A percentile compares a stretch with the other conserved stretches of the same genome.
Evolutionary conservation across 805 yeast genomes (phyloP).

Genomic region (Candida ficus): DNA sequence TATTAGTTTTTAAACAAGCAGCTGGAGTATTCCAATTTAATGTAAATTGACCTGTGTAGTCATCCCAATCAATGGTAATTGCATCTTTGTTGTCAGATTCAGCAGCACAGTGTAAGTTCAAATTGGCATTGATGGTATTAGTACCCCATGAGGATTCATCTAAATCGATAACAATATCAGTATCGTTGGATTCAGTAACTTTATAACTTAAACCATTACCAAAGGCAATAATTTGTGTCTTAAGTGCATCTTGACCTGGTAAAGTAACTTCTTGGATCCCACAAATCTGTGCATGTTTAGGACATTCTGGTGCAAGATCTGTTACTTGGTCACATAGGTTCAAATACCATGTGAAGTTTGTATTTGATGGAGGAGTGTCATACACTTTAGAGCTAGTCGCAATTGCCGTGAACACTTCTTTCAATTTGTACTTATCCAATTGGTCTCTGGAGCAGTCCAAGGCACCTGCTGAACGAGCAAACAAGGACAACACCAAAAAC

Average conservation of each 20-base stretch:
- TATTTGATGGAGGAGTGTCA: slow-evolving; percentile 77
- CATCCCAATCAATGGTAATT: slow-evolving; percentile 22
- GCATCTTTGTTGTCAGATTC: slow-evolving; percentile 21
- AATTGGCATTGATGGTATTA: slow-evolving; percentile 38
- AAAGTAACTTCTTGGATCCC: slow-evolving; percentile 56
- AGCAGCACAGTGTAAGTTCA: slow-evolving; percentile 44
- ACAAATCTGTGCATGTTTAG: slow-evolving; percentile 70
- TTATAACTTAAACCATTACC: slow-evolving; percentile 36
- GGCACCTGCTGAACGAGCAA: slow-evolving; percentile 2
- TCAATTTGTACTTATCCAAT: slow-evolving; percentile 16
- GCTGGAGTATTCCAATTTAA: slow-evolving; percentile 36
- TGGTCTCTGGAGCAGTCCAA: slow-evolving; percentile 19
- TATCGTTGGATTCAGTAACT: slow-evolving; percentile 23
- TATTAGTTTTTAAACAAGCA: slow-evolving; percentile 35
- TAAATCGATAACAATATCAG: slow-evolving; percentile 34
- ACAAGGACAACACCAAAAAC: background rate
- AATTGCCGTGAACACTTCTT: slow-evolving; percentile 39
- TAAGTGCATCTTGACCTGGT: slow-evolving; percentile 42
- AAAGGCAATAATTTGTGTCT: slow-evolving; percentile 61
- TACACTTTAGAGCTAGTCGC: slow-evolving; percentile 34
- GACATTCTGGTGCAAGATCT: slow-evolving; percentile 45
- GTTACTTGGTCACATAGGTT: slow-evolving; percentile 55
- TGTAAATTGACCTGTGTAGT: slow-evolving; percentile 16
- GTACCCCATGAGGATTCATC: slow-evolving; percentile 71
- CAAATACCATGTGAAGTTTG: slow-evolving; percentile 60